Evolutionary conservation across 768 basidiomycete genomes (phyloP).

Genomic region (Tremella mesenterica): DNA sequence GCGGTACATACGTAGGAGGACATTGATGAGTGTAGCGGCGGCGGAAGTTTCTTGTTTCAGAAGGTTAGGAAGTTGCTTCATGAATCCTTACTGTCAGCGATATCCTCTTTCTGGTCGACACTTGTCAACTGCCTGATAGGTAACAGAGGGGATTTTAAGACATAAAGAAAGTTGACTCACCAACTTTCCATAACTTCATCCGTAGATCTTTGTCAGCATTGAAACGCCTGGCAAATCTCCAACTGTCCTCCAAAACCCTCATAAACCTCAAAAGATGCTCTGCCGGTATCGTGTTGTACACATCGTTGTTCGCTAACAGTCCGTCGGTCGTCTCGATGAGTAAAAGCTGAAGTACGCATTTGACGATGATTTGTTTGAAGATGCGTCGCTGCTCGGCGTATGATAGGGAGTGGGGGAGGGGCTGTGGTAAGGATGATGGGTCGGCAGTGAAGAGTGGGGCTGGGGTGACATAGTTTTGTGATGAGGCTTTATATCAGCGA

Average conservation of each 20-base stretch:
- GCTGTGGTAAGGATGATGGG: constrained; percentile 45
- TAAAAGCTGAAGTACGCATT: constrained; percentile 93
- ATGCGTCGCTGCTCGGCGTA: constrained; percentile 63
- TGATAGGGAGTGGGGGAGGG: constrained; percentile 27
- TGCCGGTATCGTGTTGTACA: constrained; percentile 88
- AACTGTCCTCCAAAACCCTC: constrained; percentile 92
- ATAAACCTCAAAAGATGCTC: constrained; percentile 86
- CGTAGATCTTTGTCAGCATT: constrained; percentile 97
- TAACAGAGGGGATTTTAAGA: no score
- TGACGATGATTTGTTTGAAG: constrained; percentile 98
- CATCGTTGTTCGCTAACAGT: constrained; percentile 78
- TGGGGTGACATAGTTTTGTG: constrained; percentile 44
- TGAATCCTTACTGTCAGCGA: constrained; percentile 63
- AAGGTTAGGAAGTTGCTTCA: constrained; percentile 97
- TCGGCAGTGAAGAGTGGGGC: constrained; percentile 72
- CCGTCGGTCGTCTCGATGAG: constrained; percentile 97
- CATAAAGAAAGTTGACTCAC: no score
- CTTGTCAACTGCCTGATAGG: no score
- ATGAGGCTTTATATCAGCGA: constrained; percentile 18
- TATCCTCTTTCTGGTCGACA: not conserved
- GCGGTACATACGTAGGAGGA: constrained; percentile 86
- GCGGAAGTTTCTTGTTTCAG: constrained; percentile 97
- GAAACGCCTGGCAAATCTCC: constrained; percentile 93
- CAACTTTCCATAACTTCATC: constrained; percentile 98
- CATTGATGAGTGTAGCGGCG: constrained; percentile 85